Conservation (phyloP, 108 stramenopile species). For the Discostella stelligeroides region DNA sequence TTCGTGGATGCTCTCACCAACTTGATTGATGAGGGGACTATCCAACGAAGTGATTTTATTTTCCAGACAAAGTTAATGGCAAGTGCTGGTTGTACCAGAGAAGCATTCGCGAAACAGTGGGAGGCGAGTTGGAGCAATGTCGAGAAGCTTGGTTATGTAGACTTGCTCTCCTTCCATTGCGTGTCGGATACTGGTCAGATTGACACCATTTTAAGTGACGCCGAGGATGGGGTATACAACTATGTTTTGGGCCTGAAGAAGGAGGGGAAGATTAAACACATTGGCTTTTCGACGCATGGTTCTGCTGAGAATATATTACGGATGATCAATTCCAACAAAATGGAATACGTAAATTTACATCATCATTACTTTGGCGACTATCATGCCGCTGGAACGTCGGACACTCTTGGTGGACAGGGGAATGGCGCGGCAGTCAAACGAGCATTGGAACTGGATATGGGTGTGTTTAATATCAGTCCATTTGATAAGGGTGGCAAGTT, state of each 20-base stretch:
- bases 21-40: conserved; percentile 53
- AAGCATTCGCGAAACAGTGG: conserved; percentile 56
- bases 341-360: conserved; percentile 76
- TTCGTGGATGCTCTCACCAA: conserved; percentile 49
- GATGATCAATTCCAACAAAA: conserved; percentile 61
- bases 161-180: conserved; percentile 72
- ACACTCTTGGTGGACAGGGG: conserved; percentile 59
- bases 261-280: conserved; percentile 60
- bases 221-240: conserved; percentile 43
- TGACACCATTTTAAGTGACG: conserved; percentile 45
- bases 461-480: conserved; percentile 79
- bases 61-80: conserved; percentile 75
- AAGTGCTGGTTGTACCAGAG: conserved; percentile 33
- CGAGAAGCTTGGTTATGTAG: conserved; percentile 59
- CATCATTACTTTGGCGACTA: conserved; percentile 77
- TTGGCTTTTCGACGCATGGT: conserved; percentile 83
- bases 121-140: conserved; percentile 55
- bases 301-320: conserved; percentile 63
- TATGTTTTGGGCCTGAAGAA: conserved; percentile 43
- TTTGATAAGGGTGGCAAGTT: conserved; percentile 83
- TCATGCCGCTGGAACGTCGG: conserved; percentile 61
- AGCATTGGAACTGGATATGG: conserved; percentile 78
- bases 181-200: conserved; percentile 42
- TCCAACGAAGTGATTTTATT: conserved; percentile 63
- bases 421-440: conserved; percentile 51